Conservation (phyloP, 495 filamentous ascomycete species). For the Aspergillus ostianus region DNA sequence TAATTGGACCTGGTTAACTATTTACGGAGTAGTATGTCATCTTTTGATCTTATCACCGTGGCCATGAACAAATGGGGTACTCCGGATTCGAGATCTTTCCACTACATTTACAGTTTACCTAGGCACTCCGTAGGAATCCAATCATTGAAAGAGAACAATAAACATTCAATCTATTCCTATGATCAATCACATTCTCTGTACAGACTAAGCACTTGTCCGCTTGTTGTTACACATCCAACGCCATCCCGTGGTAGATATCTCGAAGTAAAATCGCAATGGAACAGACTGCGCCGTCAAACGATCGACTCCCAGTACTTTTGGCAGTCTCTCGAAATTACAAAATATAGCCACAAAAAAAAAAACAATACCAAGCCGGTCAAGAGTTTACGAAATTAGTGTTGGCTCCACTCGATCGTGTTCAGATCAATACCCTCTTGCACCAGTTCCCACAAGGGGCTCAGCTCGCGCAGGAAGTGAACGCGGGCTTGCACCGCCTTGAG, state of each 20-base stretch:
- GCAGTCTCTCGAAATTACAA: slow-evolving; percentile 11
- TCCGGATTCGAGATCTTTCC: neutral
- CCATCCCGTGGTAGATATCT: slow-evolving; percentile 27
- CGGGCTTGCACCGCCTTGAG: slow-evolving; percentile 88
- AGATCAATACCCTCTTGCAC: slow-evolving; percentile 96
- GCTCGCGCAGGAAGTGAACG: slow-evolving; percentile 87
- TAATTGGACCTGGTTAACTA: neutral
- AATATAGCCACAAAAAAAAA: neutral
- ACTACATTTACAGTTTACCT: neutral
- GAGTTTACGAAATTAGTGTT: slow-evolving; percentile 57
- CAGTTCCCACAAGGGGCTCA: slow-evolving; percentile 96
- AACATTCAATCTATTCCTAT: too few species aligned
- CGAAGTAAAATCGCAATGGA: slow-evolving; percentile 5
- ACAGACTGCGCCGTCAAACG: slow-evolving; percentile 12
- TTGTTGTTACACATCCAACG: slow-evolving; percentile 26
- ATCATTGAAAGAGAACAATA: too few species aligned
- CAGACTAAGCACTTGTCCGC: slow-evolving; percentile 15
- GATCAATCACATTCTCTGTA: slow-evolving; percentile 16
- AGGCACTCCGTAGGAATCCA: too few species aligned
- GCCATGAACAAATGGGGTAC: neutral
- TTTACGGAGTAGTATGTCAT: neutral
- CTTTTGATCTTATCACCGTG: neutral
- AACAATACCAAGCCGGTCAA: neutral
- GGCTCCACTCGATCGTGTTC: slow-evolving; percentile 96
- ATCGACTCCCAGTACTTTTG: slow-evolving; percentile 3